phyloP scores from a whole-genome alignment of 2,329 filamentous ascomycete species.

The Neofusicoccum sp. region DNA sequence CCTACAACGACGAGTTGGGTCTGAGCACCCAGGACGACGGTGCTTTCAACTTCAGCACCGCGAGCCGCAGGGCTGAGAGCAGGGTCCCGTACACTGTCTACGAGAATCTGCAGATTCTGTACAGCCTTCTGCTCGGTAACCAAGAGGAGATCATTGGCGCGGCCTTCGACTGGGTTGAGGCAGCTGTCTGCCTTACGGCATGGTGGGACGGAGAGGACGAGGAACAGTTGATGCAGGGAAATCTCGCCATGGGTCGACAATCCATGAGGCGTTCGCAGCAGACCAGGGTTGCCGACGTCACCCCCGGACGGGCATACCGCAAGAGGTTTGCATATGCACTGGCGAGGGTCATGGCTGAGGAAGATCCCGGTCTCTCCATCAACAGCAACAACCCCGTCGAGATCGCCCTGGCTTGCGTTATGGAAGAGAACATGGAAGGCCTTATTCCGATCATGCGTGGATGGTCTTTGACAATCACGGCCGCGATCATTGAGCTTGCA shows the following conservation, averaged over 20 bases:
- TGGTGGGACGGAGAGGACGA: slow-evolving; percentile 87
- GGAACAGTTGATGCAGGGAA: slow-evolving; percentile 42
- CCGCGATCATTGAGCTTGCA: slow-evolving; percentile 80
- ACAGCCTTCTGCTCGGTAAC: slow-evolving; percentile 78
- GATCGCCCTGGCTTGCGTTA: slow-evolving; percentile 77
- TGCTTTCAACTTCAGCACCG: slow-evolving; percentile 66
- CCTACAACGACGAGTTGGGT: slow-evolving; percentile 51
- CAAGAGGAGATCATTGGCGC: slow-evolving; percentile 73
- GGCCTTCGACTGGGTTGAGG: slow-evolving; percentile 91
- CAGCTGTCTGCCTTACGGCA: slow-evolving; percentile 76
- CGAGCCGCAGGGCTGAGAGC: slow-evolving; percentile 74
- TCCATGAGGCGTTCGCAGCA: slow-evolving; percentile 44
- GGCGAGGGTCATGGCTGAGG: slow-evolving; percentile 57
- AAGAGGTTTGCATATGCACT: slow-evolving; percentile 51
- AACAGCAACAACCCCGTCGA: slow-evolving; percentile 77
- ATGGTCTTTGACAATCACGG: slow-evolving; percentile 80
- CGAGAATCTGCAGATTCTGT: slow-evolving; percentile 78
- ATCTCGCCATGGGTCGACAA: slow-evolving; percentile 48
- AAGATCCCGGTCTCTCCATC: slow-evolving; percentile 69
- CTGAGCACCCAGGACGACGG: slow-evolving; percentile 38
- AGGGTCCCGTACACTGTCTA: slow-evolving; percentile 90
- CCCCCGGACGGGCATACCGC: slow-evolving; percentile 69
- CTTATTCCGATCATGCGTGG: slow-evolving; percentile 72
- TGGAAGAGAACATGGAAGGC: slow-evolving; percentile 80
- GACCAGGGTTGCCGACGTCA: slow-evolving; percentile 52